Evolutionary conservation across 2,329 filamentous ascomycete species (phyloP).

Genomic region (Aspergillus viridinutans): DNA sequence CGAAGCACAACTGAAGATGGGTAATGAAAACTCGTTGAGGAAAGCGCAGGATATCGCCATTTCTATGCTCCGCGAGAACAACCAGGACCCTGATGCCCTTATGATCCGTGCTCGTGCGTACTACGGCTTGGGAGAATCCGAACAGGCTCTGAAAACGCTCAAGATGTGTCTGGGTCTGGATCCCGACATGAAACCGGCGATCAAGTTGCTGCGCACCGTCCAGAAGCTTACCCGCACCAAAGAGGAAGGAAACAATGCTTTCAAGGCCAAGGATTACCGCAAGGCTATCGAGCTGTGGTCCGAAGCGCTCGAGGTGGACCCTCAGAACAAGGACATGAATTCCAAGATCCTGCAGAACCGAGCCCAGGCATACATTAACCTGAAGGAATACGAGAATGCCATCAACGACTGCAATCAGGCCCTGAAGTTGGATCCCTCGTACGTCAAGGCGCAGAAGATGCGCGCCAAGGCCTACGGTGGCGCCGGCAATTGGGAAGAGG

Average conservation of each 20-base stretch:
- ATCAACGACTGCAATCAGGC: conserved; percentile 84
- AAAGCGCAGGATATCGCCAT: conserved; percentile 93
- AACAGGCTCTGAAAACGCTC: conserved; percentile 90
- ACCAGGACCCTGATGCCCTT: conserved; percentile 86
- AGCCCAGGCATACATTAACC: conserved; percentile 71
- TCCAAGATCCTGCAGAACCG: conserved; percentile 93
- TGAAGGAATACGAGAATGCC: conserved; percentile 78
- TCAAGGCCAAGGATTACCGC: conserved; percentile 78
- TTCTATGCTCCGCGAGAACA: conserved; percentile 77
- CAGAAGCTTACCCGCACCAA: conserved; percentile 92
- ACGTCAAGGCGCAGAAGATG: conserved; percentile 88
- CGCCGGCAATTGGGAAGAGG: conserved; percentile 87
- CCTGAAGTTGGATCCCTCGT: conserved; percentile 74
- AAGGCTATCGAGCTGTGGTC: conserved; percentile 81
- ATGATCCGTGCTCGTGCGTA: conserved; percentile 82
- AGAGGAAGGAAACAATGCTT: conserved; percentile 84
- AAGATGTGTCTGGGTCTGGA: conserved; percentile 84
- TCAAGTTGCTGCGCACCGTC: conserved; percentile 83
- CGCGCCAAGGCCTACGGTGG: conserved; percentile 85
- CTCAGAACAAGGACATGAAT: conserved; percentile 84
- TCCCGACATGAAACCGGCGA: conserved; percentile 82
- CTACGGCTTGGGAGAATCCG: conserved; percentile 89
- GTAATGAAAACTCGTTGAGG: conserved; percentile 78
- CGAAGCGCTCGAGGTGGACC: conserved; percentile 77
- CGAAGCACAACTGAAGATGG: conserved; percentile 90